phyloP scores from a whole-genome alignment of 2,329 filamentous ascomycete genomes.

The Curvularia sp. region DNA sequence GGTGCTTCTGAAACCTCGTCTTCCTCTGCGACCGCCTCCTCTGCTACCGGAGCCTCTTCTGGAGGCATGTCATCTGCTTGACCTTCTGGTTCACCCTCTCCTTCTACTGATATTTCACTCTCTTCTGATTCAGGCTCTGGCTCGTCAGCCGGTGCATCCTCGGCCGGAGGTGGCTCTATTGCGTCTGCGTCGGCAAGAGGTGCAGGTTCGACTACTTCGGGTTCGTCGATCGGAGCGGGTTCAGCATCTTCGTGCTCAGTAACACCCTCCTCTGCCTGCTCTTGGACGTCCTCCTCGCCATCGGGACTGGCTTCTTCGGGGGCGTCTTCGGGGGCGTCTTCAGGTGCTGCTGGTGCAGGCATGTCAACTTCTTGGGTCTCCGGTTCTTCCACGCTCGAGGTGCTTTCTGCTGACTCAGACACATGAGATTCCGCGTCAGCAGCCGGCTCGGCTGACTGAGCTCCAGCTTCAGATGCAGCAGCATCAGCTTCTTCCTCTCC shows the following conservation, averaged over 20 bases:
- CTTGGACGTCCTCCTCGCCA: not conserved
- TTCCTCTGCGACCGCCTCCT: conserved; percentile 7
- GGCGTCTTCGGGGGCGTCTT: not conserved
- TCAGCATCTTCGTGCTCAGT: conserved; percentile 5
- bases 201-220: not conserved
- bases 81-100: not conserved
- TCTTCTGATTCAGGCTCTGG: conserved; percentile 7
- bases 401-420: conserved; percentile 5
- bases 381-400: not conserved
- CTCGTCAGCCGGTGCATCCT: not conserved
- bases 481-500: not conserved
- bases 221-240: not conserved
- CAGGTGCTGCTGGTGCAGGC: not conserved
- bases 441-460: not conserved
- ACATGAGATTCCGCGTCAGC: conserved; percentile 4
- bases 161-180: not conserved
- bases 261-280: conserved; percentile 6
- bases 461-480: conserved; percentile 5
- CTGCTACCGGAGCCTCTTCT: not conserved
- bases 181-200: not conserved
- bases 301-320: not conserved
- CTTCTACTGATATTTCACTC: conserved; percentile 3
- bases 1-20: conserved; percentile 10
- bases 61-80: not conserved
- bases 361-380: conserved; percentile 9